Evolutionary conservation across 257 asterid species (phyloP).

Genomic region (Anisodus acutangulus): DNA sequence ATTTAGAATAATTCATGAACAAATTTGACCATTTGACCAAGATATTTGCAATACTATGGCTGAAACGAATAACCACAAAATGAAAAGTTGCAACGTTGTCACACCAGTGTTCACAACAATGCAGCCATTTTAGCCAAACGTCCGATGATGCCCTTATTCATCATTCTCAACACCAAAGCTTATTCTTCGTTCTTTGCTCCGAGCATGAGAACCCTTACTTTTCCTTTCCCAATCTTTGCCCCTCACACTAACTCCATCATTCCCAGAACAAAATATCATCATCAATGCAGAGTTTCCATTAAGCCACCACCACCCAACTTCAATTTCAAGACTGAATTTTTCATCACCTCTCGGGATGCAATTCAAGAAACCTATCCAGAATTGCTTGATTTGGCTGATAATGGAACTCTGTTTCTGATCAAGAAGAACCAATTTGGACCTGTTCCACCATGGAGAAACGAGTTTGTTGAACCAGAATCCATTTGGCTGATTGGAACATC

Average conservation of each 20-base stretch:
- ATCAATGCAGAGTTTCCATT: conserved; percentile 38
- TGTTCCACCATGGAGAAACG: conserved; percentile 80
- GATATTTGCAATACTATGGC: not conserved
- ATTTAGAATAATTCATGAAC: too few relatives aligned
- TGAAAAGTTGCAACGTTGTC: conserved; percentile 25
- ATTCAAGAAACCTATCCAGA: conserved; percentile 68
- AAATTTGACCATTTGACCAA: not conserved
- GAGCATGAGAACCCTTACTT: conserved; percentile 13
- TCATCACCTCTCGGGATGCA: conserved; percentile 51
- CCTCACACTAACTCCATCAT: not conserved
- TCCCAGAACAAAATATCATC: not conserved
- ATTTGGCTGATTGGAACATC: conserved; percentile 83
- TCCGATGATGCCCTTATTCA: not conserved
- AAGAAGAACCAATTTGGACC: conserved; percentile 71
- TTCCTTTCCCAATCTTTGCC: not conserved
- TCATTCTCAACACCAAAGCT: not conserved
- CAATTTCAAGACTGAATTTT: conserved; percentile 63
- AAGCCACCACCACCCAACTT: conserved; percentile 72
- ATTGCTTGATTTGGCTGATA: conserved; percentile 68
- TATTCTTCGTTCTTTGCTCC: not conserved
- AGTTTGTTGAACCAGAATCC: conserved; percentile 81
- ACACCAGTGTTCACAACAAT: not conserved
- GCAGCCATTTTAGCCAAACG: not conserved
- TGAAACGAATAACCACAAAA: not conserved
- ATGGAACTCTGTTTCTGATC: conserved; percentile 69